A percentile compares a stretch with the other conserved stretches of the same genome.
Evolutionary conservation across 1,284 basidiomycete genomes (phyloP).

Genomic region (Ustilago hordei): DNA sequence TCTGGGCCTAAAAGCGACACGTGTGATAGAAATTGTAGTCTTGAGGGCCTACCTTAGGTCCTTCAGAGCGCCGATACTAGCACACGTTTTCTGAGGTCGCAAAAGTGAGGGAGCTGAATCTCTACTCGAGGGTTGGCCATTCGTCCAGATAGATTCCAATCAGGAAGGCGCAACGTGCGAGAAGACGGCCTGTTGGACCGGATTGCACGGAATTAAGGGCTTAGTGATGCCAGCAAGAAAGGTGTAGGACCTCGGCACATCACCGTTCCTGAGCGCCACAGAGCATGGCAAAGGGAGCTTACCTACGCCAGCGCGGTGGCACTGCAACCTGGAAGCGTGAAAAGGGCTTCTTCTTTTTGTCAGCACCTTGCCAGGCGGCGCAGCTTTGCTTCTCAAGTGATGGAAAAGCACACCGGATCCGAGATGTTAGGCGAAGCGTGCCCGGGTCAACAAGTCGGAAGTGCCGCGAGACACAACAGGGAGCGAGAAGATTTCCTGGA

Average conservation of each 20-base stretch:
- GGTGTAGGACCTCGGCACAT: not conserved
- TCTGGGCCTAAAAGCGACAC: not conserved
- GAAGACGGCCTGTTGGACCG: not conserved
- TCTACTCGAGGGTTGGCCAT: not conserved
- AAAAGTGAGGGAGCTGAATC: not conserved
- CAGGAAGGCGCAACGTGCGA: not conserved
- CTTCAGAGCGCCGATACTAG: no score
- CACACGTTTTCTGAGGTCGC: no score
- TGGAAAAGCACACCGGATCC: not conserved
- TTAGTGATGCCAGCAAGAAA: not conserved
- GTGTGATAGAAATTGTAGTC: not conserved
- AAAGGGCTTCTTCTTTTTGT: not conserved
- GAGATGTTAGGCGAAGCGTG: constrained; percentile 1
- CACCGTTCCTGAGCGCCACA: not conserved
- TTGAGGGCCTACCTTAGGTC: not conserved
- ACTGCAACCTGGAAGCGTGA: not conserved
- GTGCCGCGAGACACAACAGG: not conserved
- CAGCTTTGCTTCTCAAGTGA: not conserved
- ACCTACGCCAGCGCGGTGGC: constrained; percentile 1
- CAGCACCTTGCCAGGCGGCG: not conserved
- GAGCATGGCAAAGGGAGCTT: not conserved
- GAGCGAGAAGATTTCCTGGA: not conserved
- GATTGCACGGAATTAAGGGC: not conserved
- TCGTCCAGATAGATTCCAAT: not conserved
- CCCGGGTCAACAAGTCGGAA: not conserved